Conservation (phyloP, 1,139 yeast species). For the Hansenula sp. region DNA sequence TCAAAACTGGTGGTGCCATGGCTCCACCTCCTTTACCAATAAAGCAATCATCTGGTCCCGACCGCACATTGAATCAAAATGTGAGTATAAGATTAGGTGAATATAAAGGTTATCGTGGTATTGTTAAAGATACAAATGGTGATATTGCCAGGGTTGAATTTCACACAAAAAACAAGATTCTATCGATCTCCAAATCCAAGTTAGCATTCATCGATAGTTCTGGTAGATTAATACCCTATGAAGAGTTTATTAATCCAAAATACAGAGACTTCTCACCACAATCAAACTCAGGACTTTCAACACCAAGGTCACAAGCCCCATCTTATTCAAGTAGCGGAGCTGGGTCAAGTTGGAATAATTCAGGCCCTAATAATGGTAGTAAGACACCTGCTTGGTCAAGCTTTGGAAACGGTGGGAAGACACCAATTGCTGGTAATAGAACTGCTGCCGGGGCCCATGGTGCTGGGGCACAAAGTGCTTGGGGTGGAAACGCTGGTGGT, state of each 20-base stretch:
- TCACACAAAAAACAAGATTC: constrained; percentile 86
- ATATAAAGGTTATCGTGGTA: constrained; percentile 92
- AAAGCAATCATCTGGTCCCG: constrained; percentile 56
- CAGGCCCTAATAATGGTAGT: constrained; percentile 42
- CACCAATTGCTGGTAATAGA: constrained; percentile 32
- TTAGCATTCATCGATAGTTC: constrained; percentile 71
- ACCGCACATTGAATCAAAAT: constrained; percentile 73
- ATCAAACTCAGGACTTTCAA: constrained; percentile 14
- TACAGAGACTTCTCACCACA: constrained; percentile 25
- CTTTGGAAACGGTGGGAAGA: constrained; percentile 1
- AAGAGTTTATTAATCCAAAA: constrained; percentile 51
- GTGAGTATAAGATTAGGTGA: constrained; percentile 86
- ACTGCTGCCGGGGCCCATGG: constrained; percentile 39
- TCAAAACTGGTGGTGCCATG: constrained; percentile 46
- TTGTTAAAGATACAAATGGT: constrained; percentile 90
- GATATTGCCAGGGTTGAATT: constrained; percentile 87
- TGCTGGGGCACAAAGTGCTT: too few species aligned
- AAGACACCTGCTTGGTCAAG: constrained; percentile 30
- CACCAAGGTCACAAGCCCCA: constrained; percentile 3
- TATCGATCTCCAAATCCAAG: constrained; percentile 77
- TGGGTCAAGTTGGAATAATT: constrained; percentile 26
- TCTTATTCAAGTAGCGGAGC: constrained; percentile 6
- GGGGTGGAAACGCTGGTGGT: too few species aligned
- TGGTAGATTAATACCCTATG: constrained; percentile 66
- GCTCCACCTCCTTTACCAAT: constrained; percentile 46